Conservation (phyloP, 176 grass and related monocot species). For the Carex cristatella region DNA sequence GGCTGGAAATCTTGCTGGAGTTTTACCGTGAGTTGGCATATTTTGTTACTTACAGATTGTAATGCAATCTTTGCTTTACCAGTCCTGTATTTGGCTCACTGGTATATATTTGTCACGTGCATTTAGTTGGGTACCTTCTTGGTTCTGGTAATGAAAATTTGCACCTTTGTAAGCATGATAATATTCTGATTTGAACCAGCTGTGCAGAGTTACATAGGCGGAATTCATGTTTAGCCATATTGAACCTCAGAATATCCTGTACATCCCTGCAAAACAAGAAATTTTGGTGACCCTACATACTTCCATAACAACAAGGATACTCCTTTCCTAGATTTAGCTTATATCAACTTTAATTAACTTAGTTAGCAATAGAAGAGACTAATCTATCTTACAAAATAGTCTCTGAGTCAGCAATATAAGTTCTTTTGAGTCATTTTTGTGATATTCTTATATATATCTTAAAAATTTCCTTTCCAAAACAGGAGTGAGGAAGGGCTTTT, state of each 20-base stretch:
- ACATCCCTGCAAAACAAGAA: neutral
- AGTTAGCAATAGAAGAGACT: neutral
- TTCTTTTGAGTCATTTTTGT: neutral
- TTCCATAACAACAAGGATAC: neutral
- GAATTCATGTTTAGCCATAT: neutral
- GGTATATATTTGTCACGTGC: neutral
- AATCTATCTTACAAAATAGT: no score
- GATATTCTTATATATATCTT: neutral
- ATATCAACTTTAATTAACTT: neutral
- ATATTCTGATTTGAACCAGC: neutral
- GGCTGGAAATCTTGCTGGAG: conserved; percentile 72
- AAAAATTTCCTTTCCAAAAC: neutral
- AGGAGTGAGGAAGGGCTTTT: neutral
- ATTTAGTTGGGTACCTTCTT: neutral
- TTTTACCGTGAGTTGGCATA: conserved; percentile 65
- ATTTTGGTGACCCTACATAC: neutral
- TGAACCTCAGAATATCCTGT: neutral
- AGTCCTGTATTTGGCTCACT: neutral
- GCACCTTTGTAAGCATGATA: neutral
- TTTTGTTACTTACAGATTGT: neutral
- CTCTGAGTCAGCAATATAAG: no score
- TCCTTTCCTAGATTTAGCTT: neutral
- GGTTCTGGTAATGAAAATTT: neutral
- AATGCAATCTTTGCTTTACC: neutral
- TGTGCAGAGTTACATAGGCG: neutral